phyloP scores from a whole-genome alignment of 2,329 filamentous ascomycete species.

The Aspergillus intermedius region DNA sequence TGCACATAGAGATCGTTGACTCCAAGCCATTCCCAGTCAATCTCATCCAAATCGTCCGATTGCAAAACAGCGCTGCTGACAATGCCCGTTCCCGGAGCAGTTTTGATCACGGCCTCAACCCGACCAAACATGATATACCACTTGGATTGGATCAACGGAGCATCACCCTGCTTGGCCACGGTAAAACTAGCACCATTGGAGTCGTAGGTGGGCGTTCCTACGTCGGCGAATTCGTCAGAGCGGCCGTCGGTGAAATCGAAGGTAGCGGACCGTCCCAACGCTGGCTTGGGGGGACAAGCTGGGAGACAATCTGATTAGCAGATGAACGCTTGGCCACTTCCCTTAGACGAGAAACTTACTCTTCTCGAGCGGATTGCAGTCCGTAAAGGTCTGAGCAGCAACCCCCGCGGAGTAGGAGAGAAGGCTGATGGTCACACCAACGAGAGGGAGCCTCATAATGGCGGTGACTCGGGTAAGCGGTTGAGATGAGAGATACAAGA shows the following conservation, averaged over 20 bases:
- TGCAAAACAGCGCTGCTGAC: conserved; percentile 88
- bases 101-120: conserved; percentile 77
- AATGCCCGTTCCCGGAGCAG: conserved; percentile 82
- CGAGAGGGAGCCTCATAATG: conserved; percentile 28
- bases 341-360: conserved; percentile 20
- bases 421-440: conserved; percentile 20
- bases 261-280: conserved; percentile 72
- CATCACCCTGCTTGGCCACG: conserved; percentile 68
- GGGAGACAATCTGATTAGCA: conserved; percentile 14
- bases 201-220: conserved; percentile 65
- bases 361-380: conserved; percentile 38
- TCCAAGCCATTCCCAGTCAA: conserved; percentile 95
- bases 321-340: neutral
- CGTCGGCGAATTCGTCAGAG: conserved; percentile 70
- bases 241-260: conserved; percentile 75
- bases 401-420: conserved; percentile 23
- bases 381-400: conserved; percentile 38
- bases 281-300: conserved; percentile 68
- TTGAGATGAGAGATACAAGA: conserved; percentile 1
- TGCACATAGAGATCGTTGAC: conserved; percentile 72
- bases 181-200: conserved; percentile 75
- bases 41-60: conserved; percentile 89
- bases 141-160: conserved; percentile 77
- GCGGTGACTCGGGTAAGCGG: conserved; percentile 1
- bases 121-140: conserved; percentile 99